These are phyloP conservation scores for Cicer arietinum DNA, from an alignment of 306 rosid genomes.

Conservation along the genomic window DNA sequence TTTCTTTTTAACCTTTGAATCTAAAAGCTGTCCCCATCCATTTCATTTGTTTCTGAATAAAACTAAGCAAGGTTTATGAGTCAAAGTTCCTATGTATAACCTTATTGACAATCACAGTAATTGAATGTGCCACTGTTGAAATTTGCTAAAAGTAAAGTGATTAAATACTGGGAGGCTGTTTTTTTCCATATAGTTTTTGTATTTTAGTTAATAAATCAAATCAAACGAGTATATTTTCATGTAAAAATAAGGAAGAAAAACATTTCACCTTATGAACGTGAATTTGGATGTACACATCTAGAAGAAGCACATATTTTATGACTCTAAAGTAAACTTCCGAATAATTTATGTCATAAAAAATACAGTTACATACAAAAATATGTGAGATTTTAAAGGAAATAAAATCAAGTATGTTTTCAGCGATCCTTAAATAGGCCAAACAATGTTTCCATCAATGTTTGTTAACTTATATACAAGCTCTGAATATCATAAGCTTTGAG, in stretches of 20 bases:
- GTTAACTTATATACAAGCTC: slow-evolving; percentile 2
- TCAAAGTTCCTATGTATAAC: neutral
- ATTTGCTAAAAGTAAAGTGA: slow-evolving; percentile 14
- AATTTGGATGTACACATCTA: no score
- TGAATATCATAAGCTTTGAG: neutral
- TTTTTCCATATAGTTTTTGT: neutral
- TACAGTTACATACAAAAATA: no score
- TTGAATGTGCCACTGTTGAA: neutral
- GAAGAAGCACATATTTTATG: no score
- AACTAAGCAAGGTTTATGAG: slow-evolving; percentile 19
- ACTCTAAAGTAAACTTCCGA: no score
- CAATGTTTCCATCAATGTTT: neutral
- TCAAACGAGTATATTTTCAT: no score
- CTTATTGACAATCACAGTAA: neutral
- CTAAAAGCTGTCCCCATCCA: slow-evolving; percentile 29
- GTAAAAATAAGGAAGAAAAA: no score
- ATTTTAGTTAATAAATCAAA: neutral
- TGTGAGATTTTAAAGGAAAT: no score
- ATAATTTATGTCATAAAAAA: no score
- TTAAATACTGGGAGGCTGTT: neutral
- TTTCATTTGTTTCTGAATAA: neutral
- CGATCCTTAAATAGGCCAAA: slow-evolving; percentile 12
- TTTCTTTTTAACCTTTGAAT: slow-evolving; percentile 34
- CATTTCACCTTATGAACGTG: no score
- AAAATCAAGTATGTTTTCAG: neutral